Conservation (phyloP, 1,139 yeast species). For the Yamadazyma dendronema region DNA sequence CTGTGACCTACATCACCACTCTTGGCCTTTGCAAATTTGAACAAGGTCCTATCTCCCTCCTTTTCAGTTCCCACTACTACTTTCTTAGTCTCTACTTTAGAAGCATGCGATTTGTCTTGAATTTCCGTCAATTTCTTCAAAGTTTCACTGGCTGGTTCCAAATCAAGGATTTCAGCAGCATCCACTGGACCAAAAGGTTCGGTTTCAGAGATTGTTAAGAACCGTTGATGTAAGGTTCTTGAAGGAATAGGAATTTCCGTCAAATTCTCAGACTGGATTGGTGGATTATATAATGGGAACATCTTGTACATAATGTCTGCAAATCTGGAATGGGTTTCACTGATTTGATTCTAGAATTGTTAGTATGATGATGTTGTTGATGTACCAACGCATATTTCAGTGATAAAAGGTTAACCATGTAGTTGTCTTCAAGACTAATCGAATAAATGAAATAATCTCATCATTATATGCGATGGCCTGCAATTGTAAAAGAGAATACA, state of each 20-base stretch:
- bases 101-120: slow-evolving; percentile 35
- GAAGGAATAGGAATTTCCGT: slow-evolving; percentile 95
- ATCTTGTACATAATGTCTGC: slow-evolving; percentile 65
- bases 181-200: slow-evolving; percentile 98
- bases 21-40: slow-evolving; percentile 72
- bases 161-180: slow-evolving; percentile 81
- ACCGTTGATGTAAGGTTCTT: slow-evolving; percentile 79
- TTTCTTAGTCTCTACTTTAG: slow-evolving; percentile 20
- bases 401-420: slow-evolving; percentile 52
- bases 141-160: slow-evolving; percentile 83
- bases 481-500: slow-evolving; percentile 29
- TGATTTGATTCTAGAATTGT: slow-evolving; percentile 41
- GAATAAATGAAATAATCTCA: slow-evolving; percentile 34
- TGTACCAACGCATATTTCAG: slow-evolving; percentile 13
- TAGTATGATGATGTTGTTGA: slow-evolving; percentile 23
- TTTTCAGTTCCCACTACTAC: slow-evolving; percentile 50
- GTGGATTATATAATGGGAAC: slow-evolving; percentile 69
- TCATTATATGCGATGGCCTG: slow-evolving; percentile 15
- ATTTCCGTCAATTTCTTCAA: slow-evolving; percentile 63
- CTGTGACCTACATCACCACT: slow-evolving; percentile 88
- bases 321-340: slow-evolving; percentile 54
- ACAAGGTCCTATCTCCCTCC: slow-evolving; percentile 60
- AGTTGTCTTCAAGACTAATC: slow-evolving; percentile 82
- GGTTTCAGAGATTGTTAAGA: slow-evolving; percentile 86
- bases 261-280: slow-evolving; percentile 58